Percentiles rank a stretch among this genome's conserved stretches.
phyloP scores from a whole-genome alignment of 805 yeast genomes.

The Candida gorgasii region DNA sequence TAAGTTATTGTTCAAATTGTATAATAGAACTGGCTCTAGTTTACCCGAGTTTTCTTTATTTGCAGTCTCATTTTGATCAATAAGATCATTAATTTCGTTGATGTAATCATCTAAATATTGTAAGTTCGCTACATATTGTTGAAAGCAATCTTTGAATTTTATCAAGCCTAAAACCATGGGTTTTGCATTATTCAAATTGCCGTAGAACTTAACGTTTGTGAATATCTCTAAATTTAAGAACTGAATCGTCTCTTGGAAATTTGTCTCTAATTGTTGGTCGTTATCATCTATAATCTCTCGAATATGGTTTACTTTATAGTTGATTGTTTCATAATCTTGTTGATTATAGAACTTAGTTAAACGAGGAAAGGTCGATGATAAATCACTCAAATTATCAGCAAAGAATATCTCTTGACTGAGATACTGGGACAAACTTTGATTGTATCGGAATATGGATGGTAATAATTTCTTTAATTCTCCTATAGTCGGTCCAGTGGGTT shows the following conservation, averaged over 20 bases:
- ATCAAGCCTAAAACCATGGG: conserved; percentile 15
- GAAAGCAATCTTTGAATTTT: conserved; percentile 9
- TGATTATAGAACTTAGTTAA: background rate
- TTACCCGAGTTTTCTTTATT: background rate
- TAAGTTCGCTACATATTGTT: conserved; percentile 8
- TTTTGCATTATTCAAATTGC: conserved; percentile 13
- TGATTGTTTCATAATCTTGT: background rate
- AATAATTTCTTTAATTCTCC: conserved; percentile 12
- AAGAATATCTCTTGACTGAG: conserved; percentile 14
- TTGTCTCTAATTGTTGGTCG: background rate
- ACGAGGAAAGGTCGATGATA: conserved; percentile 6
- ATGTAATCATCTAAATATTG: conserved; percentile 12
- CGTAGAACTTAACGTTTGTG: conserved; percentile 13
- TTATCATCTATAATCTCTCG: conserved; percentile 7
- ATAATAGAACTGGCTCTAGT: background rate
- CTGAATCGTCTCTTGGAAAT: conserved; percentile 6
- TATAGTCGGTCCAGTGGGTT: conserved; percentile 6
- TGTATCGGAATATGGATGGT: conserved; percentile 13
- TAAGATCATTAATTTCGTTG: conserved; percentile 13
- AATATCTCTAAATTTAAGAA: conserved; percentile 14
- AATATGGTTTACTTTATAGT: conserved; percentile 8
- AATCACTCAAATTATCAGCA: conserved; percentile 10
- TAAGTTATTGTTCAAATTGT: conserved; percentile 8
- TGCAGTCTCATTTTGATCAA: conserved; percentile 7
- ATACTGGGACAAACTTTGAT: conserved; percentile 11